These are phyloP conservation scores for Vachellia pachyceras DNA, from an alignment of 306 rosid genomes.

Conservation along the genomic window DNA sequence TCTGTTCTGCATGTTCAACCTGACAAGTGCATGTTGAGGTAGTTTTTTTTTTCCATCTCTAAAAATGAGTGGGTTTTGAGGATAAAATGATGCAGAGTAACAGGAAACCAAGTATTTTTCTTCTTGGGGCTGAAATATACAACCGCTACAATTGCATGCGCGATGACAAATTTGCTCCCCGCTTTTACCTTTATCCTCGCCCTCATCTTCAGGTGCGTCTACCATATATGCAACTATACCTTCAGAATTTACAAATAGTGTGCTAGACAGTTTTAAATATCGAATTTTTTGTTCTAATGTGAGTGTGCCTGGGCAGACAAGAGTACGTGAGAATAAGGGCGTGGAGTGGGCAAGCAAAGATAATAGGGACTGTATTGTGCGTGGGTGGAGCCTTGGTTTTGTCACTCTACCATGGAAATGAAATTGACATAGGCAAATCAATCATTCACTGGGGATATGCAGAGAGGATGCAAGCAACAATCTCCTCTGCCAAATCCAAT, in stretches of 20 bases:
- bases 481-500: constrained; percentile 28
- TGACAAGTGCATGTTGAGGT: background rate
- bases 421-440: constrained; percentile 51
- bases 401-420: constrained; percentile 79
- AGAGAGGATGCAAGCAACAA: constrained; percentile 38
- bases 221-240: background rate
- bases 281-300: background rate
- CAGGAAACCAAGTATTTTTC: constrained; percentile 67
- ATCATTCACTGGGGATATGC: constrained; percentile 71
- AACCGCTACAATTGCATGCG: constrained; percentile 63
- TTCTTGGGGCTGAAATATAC: constrained; percentile 70
- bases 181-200: constrained; percentile 84
- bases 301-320: constrained; percentile 47
- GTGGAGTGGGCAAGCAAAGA: constrained; percentile 58
- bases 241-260: background rate
- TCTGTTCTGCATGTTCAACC: background rate
- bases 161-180: constrained; percentile 73
- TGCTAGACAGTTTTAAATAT: background rate
- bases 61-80: background rate
- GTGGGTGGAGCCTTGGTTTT: constrained; percentile 75
- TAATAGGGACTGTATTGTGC: constrained; percentile 64
- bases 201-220: constrained; percentile 60
- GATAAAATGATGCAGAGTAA: constrained; percentile 55
- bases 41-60: background rate
- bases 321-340: constrained; percentile 61